Evolutionary conservation across 148 eudicot genomes (phyloP).

Genomic region (Dysphania ambrosioides): DNA sequence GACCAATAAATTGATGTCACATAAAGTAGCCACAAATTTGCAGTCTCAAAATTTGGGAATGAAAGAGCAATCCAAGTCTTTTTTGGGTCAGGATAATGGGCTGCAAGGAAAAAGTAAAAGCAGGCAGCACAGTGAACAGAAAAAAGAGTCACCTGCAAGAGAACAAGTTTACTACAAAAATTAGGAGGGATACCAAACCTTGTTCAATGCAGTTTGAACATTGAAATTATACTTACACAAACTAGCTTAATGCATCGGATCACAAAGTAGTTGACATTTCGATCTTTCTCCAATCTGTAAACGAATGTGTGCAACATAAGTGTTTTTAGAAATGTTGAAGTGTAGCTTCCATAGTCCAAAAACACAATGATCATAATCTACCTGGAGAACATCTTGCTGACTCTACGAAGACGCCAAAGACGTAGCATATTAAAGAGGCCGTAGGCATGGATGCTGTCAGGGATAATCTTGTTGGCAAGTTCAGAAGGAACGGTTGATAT

Average conservation of each 20-base stretch:
- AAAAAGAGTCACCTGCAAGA: constrained; percentile 70
- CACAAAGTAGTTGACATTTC: constrained; percentile 54
- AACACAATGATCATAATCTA: constrained; percentile 6
- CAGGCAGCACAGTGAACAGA: constrained; percentile 77
- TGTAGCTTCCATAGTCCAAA: not conserved
- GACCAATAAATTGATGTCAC: constrained; percentile 81
- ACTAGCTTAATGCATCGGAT: constrained; percentile 64
- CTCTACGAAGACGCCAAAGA: constrained; percentile 87
- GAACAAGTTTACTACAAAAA: not conserved
- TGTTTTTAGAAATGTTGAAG: not conserved
- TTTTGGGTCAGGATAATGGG: constrained; percentile 38
- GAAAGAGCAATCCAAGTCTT: constrained; percentile 61
- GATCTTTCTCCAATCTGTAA: constrained; percentile 80
- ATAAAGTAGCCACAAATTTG: constrained; percentile 42
- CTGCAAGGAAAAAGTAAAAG: constrained; percentile 57
- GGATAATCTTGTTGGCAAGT: constrained; percentile 40
- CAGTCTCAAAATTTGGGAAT: constrained; percentile 28
- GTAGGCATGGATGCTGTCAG: constrained; percentile 38
- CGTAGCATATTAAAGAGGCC: constrained; percentile 75
- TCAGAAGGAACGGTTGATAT: constrained; percentile 71
- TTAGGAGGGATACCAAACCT: not conserved
- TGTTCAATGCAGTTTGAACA: not conserved
- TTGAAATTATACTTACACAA: constrained; percentile 50
- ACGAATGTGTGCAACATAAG: not conserved
- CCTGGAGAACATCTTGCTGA: constrained; percentile 77